Evolutionary conservation across 164 flowering plant species (phyloP).

Genomic region (Paratinospora sagittata): DNA sequence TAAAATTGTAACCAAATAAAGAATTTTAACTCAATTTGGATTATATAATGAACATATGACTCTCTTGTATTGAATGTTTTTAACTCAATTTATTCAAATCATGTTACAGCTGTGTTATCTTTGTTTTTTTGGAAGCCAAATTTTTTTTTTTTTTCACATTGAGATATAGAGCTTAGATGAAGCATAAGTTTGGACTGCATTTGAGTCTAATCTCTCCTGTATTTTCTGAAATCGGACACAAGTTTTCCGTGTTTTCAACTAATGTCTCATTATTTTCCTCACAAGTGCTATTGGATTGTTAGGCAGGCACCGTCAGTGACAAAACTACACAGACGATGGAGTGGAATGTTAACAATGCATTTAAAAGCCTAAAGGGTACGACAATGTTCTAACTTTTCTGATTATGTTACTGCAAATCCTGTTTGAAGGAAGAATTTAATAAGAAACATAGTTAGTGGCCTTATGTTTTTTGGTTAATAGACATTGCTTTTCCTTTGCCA

Average conservation of each 20-base stretch:
- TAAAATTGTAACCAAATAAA: too few relatives aligned
- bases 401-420: not conserved
- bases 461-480: too few relatives aligned
- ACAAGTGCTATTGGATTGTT: conserved; percentile 11
- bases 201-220: not conserved
- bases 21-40: too few relatives aligned
- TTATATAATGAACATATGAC: too few relatives aligned
- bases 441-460: too few relatives aligned
- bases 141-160: too few relatives aligned
- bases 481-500: too few relatives aligned
- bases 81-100: too few relatives aligned
- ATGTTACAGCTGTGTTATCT: too few relatives aligned
- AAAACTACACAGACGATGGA: conserved; percentile 44
- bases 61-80: too few relatives aligned
- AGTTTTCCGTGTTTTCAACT: not conserved
- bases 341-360: conserved; percentile 60
- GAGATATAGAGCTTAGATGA: too few relatives aligned
- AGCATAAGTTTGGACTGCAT: not conserved
- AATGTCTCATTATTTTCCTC: conserved; percentile 3
- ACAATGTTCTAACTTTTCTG: not conserved
- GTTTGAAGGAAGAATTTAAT: not conserved
- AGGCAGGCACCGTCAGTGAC: conserved; percentile 31
- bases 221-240: not conserved
- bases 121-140: too few relatives aligned
- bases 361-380: conserved; percentile 56